Percentiles rank a stretch among this genome's conserved stretches.
These are phyloP conservation scores for Venturia nashicola DNA, from an alignment of 2,329 filamentous ascomycete species.

Conservation along the genomic window DNA sequence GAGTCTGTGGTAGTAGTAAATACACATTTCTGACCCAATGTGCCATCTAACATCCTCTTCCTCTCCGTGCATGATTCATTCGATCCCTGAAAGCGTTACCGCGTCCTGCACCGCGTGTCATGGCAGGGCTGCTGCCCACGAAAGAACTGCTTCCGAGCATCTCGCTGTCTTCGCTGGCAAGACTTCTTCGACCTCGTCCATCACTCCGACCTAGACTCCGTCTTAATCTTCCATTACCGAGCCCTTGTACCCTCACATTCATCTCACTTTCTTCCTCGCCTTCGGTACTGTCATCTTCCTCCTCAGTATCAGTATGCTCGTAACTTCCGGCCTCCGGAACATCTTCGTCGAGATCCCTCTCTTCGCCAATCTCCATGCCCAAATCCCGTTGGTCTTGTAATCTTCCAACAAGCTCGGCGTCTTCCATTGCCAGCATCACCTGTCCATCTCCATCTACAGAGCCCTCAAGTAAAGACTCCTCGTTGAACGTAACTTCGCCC, in stretches of 20 bases:
- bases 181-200: background rate
- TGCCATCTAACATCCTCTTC: background rate
- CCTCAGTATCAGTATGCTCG: constrained; percentile 41
- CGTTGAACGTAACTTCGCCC: constrained; percentile 31
- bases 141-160: constrained; percentile 7
- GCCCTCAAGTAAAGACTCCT: constrained; percentile 35
- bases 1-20: no score
- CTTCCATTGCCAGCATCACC: constrained; percentile 18
- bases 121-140: constrained; percentile 3
- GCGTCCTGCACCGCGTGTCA: background rate
- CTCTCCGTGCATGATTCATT: background rate
- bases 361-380: constrained; percentile 11
- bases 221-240: background rate
- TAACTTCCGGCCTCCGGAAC: constrained; percentile 41
- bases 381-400: constrained; percentile 31
- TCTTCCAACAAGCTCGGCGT: constrained; percentile 33
- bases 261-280: constrained; percentile 1
- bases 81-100: constrained; percentile 1
- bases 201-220: background rate
- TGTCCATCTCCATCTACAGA: constrained; percentile 20
- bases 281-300: constrained; percentile 26
- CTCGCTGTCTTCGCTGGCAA: constrained; percentile 3
- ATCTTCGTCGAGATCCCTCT: constrained; percentile 33
- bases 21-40: no score
- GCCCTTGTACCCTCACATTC: background rate